Evolutionary conservation across 2,329 filamentous ascomycete genomes (phyloP).

Genomic region (Pseudopyrenochaeta lycopersici): DNA sequence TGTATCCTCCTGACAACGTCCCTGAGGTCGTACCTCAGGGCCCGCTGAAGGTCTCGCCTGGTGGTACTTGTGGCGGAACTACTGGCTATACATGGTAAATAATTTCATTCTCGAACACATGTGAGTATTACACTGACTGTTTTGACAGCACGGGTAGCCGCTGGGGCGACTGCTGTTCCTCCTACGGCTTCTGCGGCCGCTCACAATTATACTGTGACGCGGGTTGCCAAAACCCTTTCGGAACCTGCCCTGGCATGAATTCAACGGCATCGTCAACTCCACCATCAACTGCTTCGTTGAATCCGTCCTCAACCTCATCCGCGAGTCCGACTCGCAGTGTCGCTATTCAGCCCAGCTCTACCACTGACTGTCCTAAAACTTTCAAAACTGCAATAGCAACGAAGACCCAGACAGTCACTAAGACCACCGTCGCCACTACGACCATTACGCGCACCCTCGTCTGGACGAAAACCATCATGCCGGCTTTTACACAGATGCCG

Average conservation of each 20-base stretch:
- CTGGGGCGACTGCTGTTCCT: slow-evolving; percentile 10
- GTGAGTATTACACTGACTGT: too few relatives aligned
- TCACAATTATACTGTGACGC: slow-evolving; percentile 25
- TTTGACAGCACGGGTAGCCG: not conserved
- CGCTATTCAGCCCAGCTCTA: too few relatives aligned
- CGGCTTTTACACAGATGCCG: too few relatives aligned
- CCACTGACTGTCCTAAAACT: not conserved
- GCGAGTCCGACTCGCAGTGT: not conserved
- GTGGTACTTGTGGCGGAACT: slow-evolving; percentile 14
- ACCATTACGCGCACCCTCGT: not conserved
- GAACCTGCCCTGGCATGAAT: slow-evolving; percentile 4
- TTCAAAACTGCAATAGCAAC: not conserved
- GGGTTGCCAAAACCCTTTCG: slow-evolving; percentile 22
- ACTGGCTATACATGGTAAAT: slow-evolving; percentile 11
- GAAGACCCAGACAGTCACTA: not conserved
- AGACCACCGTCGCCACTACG: not conserved
- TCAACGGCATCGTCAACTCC: not conserved
- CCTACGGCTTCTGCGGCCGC: slow-evolving; percentile 11
- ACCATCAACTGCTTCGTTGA: not conserved
- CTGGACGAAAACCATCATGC: not conserved
- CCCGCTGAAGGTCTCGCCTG: not conserved
- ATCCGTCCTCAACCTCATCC: too few relatives aligned
- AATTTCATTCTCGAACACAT: not conserved
- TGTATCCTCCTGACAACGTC: not conserved
- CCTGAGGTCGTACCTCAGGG: not conserved